A percentile compares a stretch with the other conserved stretches of the same genome.
These are phyloP conservation scores for Giardia duodenalis DNA, from an alignment of 208 protist species.

Conservation along the genomic window DNA sequence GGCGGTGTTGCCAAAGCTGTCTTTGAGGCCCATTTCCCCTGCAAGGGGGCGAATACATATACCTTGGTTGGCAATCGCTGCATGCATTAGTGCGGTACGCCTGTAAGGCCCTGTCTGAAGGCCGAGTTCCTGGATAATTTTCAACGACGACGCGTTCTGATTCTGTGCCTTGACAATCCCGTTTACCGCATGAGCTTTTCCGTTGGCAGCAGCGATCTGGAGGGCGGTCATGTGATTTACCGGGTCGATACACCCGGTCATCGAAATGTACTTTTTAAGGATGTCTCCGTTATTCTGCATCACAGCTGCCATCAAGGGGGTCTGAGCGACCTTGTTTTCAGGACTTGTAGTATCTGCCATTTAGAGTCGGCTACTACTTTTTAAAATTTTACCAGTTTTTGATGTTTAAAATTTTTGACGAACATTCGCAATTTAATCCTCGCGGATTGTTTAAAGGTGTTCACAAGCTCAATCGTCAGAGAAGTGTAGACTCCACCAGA, in stretches of 20 bases:
- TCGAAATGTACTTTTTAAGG: background rate
- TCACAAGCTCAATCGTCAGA: too few relatives aligned
- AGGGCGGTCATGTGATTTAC: constrained; percentile 4
- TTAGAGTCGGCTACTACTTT: too few relatives aligned
- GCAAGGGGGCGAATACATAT: background rate
- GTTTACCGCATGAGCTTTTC: background rate
- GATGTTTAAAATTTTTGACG: too few relatives aligned
- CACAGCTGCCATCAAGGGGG: background rate
- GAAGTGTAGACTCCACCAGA: too few relatives aligned
- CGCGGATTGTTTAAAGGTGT: too few relatives aligned
- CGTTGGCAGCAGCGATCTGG: background rate
- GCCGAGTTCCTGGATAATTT: background rate
- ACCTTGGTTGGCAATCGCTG: background rate
- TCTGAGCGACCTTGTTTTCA: background rate
- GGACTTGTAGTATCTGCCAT: background rate
- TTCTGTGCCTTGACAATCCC: background rate
- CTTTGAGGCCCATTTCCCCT: background rate
- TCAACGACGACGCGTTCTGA: background rate
- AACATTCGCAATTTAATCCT: too few relatives aligned
- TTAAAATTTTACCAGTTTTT: too few relatives aligned
- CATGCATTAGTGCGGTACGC: background rate
- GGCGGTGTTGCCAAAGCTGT: background rate
- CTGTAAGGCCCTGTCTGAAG: background rate
- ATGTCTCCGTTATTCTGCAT: background rate
- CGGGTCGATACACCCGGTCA: background rate